Evolutionary conservation across 1,284 basidiomycete genomes (phyloP), one percentile per base, ranked within the genome.

Genomic region (Pisolithus thermaeus): DNA sequence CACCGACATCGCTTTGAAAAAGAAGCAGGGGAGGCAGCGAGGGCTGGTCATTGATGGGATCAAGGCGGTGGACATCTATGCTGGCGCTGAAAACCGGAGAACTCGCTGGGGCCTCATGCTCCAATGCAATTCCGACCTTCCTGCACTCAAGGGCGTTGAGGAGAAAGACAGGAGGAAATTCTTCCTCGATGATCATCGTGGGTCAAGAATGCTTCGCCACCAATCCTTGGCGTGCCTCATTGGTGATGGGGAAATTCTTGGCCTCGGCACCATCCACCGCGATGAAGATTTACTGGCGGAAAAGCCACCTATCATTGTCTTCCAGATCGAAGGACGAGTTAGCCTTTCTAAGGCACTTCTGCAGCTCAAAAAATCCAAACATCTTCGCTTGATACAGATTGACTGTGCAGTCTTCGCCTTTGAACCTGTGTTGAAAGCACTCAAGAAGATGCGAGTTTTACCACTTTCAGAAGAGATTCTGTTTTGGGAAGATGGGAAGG

Each of bases 381-480:
- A 67, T 5, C 60, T 81, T 44, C 70, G 70, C 25, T 69, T 85
- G 16, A 56, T 84, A n/a, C 77, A 78, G 54, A 77, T 84, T 22
- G 74, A 84, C 53, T 78, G 78, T 0, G 80, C 80, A 0, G 64
- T 83, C 3, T 85, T 83, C 58, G 66, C 83, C 0, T 85, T 77
- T 53, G 78, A 83, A 56, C 82, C 82, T 1, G 70, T 85, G 18
- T 68, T 85, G 27, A 73, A 65, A 44, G 75, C 73, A 4, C 66
- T 85, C 16, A 75, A 84, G 59, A 61, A 67, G 16, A 74, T 70
- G 50, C 68, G 61, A 11, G 54, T 52, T 0, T 53, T 81, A 6
- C 74, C 80, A 1, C 65, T 85, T 3, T 62, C 71, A 0, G 57
- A 63, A 0, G 81, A 84, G 52, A 59, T 85, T 9, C 55, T 84